A percentile compares a stretch with the other conserved stretches of the same genome.
phyloP scores from a whole-genome alignment of 176 grass and related monocot genomes.

The Phragmites australis region DNA sequence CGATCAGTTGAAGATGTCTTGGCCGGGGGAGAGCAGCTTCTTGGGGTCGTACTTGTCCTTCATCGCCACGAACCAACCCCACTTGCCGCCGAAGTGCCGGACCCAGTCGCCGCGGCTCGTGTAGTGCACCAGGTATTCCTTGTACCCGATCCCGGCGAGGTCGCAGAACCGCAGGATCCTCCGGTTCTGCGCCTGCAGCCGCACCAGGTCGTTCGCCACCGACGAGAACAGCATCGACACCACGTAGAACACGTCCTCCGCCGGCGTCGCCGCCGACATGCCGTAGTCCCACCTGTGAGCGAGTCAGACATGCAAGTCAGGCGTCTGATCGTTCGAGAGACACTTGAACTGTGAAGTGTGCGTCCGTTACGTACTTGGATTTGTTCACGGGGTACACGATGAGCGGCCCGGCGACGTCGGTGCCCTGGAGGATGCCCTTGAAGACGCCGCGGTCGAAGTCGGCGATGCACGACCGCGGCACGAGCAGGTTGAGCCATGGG shows the following conservation, averaged over 20 bases:
- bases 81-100: constrained; percentile 72
- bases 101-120: constrained; percentile 45
- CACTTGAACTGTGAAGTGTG: too few relatives aligned
- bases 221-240: constrained; percentile 62
- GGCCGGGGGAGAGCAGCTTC: constrained; percentile 70
- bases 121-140: constrained; percentile 73
- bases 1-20: constrained; percentile 61
- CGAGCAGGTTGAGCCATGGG: constrained; percentile 74
- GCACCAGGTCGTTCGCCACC: constrained; percentile 30
- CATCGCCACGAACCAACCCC: constrained; percentile 52
- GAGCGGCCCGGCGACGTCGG: constrained; percentile 49
- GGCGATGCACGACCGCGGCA: constrained; percentile 62
- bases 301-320: neutral
- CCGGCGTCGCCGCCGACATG: constrained; percentile 74
- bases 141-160: constrained; percentile 55
- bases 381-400: constrained; percentile 75
- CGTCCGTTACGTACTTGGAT: constrained; percentile 45
- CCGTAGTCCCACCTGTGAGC: constrained; percentile 67
- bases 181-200: constrained; percentile 57
- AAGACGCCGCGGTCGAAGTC: constrained; percentile 71
- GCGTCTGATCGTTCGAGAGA: neutral
- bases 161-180: constrained; percentile 66
- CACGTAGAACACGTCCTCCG: constrained; percentile 76
- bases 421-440: constrained; percentile 58
- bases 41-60: constrained; percentile 90